phyloP scores from a whole-genome alignment of 768 basidiomycete genomes.

The Candolleomyces aberdarensis region DNA sequence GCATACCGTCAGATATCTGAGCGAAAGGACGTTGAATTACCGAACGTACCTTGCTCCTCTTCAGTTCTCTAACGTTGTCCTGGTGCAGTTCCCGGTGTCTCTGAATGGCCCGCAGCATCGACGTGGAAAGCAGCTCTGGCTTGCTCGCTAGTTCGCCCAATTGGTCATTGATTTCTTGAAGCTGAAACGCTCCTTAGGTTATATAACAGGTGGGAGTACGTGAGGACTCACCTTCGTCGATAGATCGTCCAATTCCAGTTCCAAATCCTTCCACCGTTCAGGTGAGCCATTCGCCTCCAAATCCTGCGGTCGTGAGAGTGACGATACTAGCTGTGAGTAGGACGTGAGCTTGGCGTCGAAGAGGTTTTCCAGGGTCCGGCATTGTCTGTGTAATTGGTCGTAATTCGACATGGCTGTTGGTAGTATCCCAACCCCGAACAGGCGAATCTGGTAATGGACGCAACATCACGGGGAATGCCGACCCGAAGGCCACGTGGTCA shows the following conservation, averaged over 20 bases:
- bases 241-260: constrained; percentile 83
- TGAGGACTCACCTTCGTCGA: constrained; percentile 65
- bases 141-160: constrained; percentile 64
- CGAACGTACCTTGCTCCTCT: constrained; percentile 71
- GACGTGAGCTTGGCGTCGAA: constrained; percentile 89
- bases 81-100: constrained; percentile 87
- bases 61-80: constrained; percentile 83
- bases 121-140: constrained; percentile 71
- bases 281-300: constrained; percentile 68
- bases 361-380: constrained; percentile 88
- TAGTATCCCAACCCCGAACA: not conserved
- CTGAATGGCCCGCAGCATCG: constrained; percentile 86
- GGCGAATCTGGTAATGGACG: not conserved
- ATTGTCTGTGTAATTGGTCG: constrained; percentile 88
- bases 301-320: constrained; percentile 55
- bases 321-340: constrained; percentile 82
- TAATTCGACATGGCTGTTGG: constrained; percentile 62
- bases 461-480: not conserved
- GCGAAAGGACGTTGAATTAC: not conserved
- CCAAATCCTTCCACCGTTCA: constrained; percentile 78
- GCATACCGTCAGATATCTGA: not conserved
- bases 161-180: constrained; percentile 84
- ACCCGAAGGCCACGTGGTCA: not conserved
- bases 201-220: not conserved
- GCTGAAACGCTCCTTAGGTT: constrained; percentile 38